These are phyloP conservation scores for Bryoglossum gracile DNA, from an alignment of 495 filamentous ascomycete species.

Conservation along the genomic window DNA sequence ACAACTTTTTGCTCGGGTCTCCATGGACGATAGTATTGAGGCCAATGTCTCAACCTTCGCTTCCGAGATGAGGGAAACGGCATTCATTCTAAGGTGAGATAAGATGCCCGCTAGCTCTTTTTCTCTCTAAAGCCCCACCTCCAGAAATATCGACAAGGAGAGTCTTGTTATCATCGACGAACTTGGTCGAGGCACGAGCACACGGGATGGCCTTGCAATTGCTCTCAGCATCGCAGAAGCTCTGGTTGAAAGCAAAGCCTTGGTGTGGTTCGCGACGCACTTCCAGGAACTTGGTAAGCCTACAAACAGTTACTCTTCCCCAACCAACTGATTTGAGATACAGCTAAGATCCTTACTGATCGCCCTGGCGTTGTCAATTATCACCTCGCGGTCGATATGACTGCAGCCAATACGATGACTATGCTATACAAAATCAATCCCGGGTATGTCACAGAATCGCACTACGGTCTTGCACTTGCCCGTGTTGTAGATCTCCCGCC, in stretches of 20 bases:
- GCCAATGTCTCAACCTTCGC: conserved; percentile 90
- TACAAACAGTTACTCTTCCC: neutral
- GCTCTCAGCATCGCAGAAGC: conserved; percentile 86
- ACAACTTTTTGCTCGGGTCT: conserved; percentile 80
- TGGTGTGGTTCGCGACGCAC: conserved; percentile 91
- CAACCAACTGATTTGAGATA: conserved; percentile 1
- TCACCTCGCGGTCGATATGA: conserved; percentile 68
- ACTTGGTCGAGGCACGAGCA: conserved; percentile 86
- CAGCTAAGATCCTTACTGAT: conserved; percentile 64
- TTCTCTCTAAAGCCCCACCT: too few relatives aligned
- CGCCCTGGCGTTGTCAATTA: conserved; percentile 70
- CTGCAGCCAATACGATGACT: conserved; percentile 50
- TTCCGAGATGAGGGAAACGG: conserved; percentile 92
- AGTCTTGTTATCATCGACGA: conserved; percentile 89
- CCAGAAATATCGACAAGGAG: conserved; percentile 60
- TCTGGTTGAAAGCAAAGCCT: conserved; percentile 63
- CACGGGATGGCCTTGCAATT: conserved; percentile 79
- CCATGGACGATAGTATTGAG: conserved; percentile 82
- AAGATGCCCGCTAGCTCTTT: too few relatives aligned
- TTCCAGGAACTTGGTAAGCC: conserved; percentile 64
- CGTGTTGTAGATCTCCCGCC: conserved; percentile 66
- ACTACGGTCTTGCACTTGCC: conserved; percentile 77
- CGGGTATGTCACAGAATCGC: conserved; percentile 60
- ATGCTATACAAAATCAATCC: conserved; percentile 79
- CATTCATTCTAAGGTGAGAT: conserved; percentile 73